A percentile compares a stretch with the other conserved stretches of the same genome.
Evolutionary conservation across 306 rosid genomes (phyloP).

Genomic region (Lotus japonicus): DNA sequence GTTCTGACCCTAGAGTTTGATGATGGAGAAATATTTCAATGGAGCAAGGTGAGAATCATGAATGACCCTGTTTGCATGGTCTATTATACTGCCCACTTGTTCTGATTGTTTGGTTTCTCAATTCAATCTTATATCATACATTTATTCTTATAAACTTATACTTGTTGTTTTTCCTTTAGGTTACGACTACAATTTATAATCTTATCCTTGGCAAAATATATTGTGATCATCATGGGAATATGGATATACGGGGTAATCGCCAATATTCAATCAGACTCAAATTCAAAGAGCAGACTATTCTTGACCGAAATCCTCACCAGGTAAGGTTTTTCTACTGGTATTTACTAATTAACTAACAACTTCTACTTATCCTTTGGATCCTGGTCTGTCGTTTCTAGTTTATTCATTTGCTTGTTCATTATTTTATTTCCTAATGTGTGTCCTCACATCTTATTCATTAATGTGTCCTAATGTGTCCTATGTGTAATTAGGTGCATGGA

Average conservation of each 20-base stretch:
- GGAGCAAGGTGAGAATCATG: conserved; percentile 74
- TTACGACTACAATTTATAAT: conserved; percentile 86
- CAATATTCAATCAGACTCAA: conserved; percentile 75
- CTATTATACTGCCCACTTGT: background rate
- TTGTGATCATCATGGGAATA: conserved; percentile 92
- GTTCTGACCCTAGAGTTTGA: conserved; percentile 80
- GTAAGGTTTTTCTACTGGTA: conserved; percentile 35
- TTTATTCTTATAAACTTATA: background rate
- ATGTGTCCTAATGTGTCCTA: background rate
- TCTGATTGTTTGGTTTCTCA: background rate
- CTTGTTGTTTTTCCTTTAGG: conserved; percentile 44
- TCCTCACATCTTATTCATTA: conserved; percentile 1
- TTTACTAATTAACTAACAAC: background rate
- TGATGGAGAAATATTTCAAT: conserved; percentile 94
- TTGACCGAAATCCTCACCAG: conserved; percentile 98
- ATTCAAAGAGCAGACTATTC: conserved; percentile 90
- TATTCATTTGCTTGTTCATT: background rate
- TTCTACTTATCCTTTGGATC: background rate
- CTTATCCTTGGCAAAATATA: conserved; percentile 91
- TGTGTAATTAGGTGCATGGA: conserved; percentile 62
- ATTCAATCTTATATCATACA: background rate
- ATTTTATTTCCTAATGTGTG: too few species aligned
- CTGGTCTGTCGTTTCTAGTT: background rate
- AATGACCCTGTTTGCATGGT: conserved; percentile 1
- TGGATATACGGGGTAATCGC: conserved; percentile 84